Evolutionary conservation across 352 stramenopile genomes (phyloP), one percentile per base, ranked within the genome.

Genomic region (Phytopythium aichiense): DNA sequence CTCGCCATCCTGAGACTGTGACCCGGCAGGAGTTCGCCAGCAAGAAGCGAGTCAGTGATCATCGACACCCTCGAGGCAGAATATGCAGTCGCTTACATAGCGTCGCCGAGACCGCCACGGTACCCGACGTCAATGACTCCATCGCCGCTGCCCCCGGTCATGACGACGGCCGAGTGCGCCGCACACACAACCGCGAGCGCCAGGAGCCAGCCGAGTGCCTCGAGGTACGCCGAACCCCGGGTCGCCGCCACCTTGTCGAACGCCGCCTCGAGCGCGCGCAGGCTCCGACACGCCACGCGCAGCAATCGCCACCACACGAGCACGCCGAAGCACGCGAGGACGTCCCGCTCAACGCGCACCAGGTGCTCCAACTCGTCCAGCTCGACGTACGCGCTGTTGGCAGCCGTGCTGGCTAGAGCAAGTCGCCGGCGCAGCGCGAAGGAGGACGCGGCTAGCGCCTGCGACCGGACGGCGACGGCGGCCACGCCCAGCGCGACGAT

Each of bases 301-400:
- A 84, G 33, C 9, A 89, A 57, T 1, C 79, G 76, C 73, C 71
- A 86, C 79, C 81, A 87, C 75, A 91, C 87, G 28, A 89, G 62
- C 13, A 81, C 63, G 0, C 61, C 72, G 16, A 74, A 76, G 50
- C 54, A 70, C 23, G 77, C 81, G 13, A 71, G 72, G 31, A 84
- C 23, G 6, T 61, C 31, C 0, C 70, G 68, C 51, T 91, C 79
- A 16, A 62, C 72, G 0, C 63, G 65, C 48, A 80, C 23, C 28
- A 81, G 64, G 11, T 71, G 46, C 13, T 66, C 68, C 16, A 61
- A 67, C 7, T 60, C 60, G 23, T 64, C 42, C 8, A 90, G 66
- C 51, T 74, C 69, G 0, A 85, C 66, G 43, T 80, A 85, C 13
- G 62, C 63, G 11, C 59, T 55, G 18, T 76, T 65, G 0, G 71